Evolutionary conservation across 1,284 basidiomycete species (phyloP), one percentile per base, ranked within the genome.

Genomic region (Cronartium ribicola): DNA sequence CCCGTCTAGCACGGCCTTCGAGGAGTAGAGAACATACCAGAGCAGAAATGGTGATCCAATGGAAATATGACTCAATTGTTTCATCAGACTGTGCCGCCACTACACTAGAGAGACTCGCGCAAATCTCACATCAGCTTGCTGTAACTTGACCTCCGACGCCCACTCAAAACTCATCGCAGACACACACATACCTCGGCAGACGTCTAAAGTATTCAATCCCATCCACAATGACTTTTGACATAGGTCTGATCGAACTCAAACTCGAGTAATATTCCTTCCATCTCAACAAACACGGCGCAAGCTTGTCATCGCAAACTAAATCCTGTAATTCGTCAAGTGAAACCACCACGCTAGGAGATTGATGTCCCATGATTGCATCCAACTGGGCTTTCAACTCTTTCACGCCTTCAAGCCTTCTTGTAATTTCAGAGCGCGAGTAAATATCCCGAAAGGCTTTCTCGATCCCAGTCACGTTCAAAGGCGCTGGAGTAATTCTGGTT

Each of bases 251-350:
- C n/a, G 40, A 43, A 69, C 40, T 39, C 29, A 69, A 51, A 11
- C 57, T 60, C 2, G 67, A 61, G 20, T 62, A 69, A 44, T 39
- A 69, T 22, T 69, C 67, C 62, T 69, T 69, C 67, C 67, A 69
- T 11, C 41, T 22, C 20, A 69, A 61, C 67, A 57, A 69, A 60
- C 67, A 69, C 40, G 67, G 67, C 8, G n/a, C 43, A 14, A 29
- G 37, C 22, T 17, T 14, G 1, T 40, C 7, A 41, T n/a, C 11
- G 36, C 67, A 69, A 17, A 60, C 11, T 51, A 61, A 61, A 10
- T 5, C n/a, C 48, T 69, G 67, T 11, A 62, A 37, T 10, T 69
- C 10, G 13, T 61, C 57, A n/a, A 69, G 5, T 10, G 57, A 39
- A 37, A 69, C 29, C 5, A 2, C 11, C 14, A 59, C n/a, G 0